phyloP scores from a whole-genome alignment of 768 basidiomycete genomes.

The Hypholoma fasciculare region DNA sequence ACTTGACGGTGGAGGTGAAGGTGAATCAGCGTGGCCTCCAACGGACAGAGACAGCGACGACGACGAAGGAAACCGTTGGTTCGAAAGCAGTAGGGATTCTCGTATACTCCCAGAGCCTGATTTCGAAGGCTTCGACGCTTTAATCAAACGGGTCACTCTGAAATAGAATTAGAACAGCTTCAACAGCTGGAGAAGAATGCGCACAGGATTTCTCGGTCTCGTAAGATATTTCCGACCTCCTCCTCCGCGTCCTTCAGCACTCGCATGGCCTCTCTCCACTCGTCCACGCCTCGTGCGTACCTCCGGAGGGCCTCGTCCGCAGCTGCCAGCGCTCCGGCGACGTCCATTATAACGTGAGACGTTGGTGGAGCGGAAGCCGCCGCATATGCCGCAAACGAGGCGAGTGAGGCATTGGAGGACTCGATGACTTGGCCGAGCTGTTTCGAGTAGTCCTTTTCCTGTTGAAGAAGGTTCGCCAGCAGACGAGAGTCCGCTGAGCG shows the following conservation, averaged over 20 bases:
- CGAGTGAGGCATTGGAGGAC: constrained; percentile 57
- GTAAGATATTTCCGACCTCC: constrained; percentile 65
- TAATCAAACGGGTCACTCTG: constrained; percentile 79
- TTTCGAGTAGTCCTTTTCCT: constrained; percentile 73
- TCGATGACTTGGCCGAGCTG: constrained; percentile 59
- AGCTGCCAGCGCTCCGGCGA: constrained; percentile 57
- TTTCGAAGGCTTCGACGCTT: constrained; percentile 63
- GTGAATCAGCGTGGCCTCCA: constrained; percentile 17
- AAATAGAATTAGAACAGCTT: not conserved
- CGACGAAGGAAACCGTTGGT: constrained; percentile 36
- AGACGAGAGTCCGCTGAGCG: constrained; percentile 73
- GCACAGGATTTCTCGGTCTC: constrained; percentile 83
- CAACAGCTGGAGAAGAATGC: constrained; percentile 23
- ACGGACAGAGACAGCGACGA: constrained; percentile 34
- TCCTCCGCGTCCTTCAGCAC: constrained; percentile 69
- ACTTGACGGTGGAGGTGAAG: constrained; percentile 22
- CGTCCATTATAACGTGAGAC: constrained; percentile 52
- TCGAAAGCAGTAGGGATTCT: constrained; percentile 33
- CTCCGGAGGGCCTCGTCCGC: constrained; percentile 69
- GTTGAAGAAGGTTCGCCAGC: constrained; percentile 61
- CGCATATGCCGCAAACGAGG: constrained; percentile 73
- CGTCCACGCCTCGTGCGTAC: constrained; percentile 61
- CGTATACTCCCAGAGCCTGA: constrained; percentile 34
- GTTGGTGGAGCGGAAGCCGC: constrained; percentile 59
- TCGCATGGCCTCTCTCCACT: constrained; percentile 63